These are phyloP conservation scores for Zea luxurians DNA, from an alignment of 176 grass and related monocot species.

Conservation along the genomic window DNA sequence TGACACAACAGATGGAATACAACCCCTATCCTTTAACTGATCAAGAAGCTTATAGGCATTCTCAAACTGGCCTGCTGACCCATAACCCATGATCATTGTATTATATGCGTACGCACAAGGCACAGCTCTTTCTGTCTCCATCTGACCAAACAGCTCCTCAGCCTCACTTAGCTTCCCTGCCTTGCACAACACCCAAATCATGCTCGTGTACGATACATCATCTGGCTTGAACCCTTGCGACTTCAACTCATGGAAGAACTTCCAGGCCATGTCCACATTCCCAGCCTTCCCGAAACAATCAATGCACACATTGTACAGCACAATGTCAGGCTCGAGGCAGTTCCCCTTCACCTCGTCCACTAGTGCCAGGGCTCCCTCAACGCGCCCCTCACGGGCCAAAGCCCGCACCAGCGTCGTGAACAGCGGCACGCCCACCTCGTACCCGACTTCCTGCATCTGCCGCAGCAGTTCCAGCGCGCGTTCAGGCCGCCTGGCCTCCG, in stretches of 20 bases:
- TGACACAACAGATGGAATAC: conserved; percentile 83
- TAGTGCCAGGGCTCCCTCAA: conserved; percentile 53
- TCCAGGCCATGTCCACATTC: conserved; percentile 92
- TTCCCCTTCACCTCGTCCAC: conserved; percentile 82
- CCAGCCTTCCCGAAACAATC: conserved; percentile 90
- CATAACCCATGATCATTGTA: conserved; percentile 96
- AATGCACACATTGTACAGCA: conserved; percentile 87
- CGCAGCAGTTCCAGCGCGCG: conserved; percentile 70
- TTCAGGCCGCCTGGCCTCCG: conserved; percentile 55
- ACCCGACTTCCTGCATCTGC: conserved; percentile 90
- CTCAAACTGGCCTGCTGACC: conserved; percentile 63
- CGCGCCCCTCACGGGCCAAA: conserved; percentile 59
- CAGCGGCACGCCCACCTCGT: conserved; percentile 73
- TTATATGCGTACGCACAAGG: conserved; percentile 84
- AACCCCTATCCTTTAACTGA: conserved; percentile 76
- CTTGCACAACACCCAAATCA: conserved; percentile 92
- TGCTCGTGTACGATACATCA: conserved; percentile 84
- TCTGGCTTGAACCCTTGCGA: conserved; percentile 68
- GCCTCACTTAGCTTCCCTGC: conserved; percentile 63
- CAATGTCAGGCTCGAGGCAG: conserved; percentile 70
- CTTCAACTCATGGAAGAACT: conserved; percentile 89
- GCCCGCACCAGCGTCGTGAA: conserved; percentile 77
- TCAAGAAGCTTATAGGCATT: conserved; percentile 72
- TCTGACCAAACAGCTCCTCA: conserved; percentile 71
- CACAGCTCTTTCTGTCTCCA: conserved; percentile 57